Evolutionary conservation across 345 rosid species (phyloP), one percentile per base, ranked within the genome.

Genomic region (Punica granatum): DNA sequence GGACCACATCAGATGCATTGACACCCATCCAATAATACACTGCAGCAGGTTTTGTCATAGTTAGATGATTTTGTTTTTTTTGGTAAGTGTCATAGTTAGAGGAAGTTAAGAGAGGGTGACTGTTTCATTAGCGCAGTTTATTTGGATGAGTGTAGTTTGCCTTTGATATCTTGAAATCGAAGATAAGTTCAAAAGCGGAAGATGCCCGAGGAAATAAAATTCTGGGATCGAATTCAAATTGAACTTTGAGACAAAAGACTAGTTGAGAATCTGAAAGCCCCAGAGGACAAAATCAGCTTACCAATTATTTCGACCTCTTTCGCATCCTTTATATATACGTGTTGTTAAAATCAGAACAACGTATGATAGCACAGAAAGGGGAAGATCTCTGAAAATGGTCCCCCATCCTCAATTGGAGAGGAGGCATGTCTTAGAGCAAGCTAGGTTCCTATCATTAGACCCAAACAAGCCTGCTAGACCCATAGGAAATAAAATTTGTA

Each of bases 201-300:
- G 1, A 54, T n/a, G 41, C 11, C 11, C 11, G 31, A 2, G 31
- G 58, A 51, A 23, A 4, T 8, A 30, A 51, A 9, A 51, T 2
- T 6, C 10, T 51, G 58, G 30, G 11, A 12, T 53, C 18, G 25
- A 56, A 56, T 56, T 56, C 61, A 56, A 56, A 26, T 26, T 56
- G 61, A 26, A 56, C 5, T 56, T 56, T 16, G 34, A 26, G 61
- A 56, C 61, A 56, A 30, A 30, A 1, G 61, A 18, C 59, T 53
- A 53, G 10, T 6, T 25, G 59, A 2, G 34, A 30, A 56, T 56
- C 61, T 10, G 33, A 6, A 26, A 14, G 32, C 6, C 34, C 34
- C 61, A 56, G 34, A 26, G 61, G 61, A 56, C 61, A 56, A 56
- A 56, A 28, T 56, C 18, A 13, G 61, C 61, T 56, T 56, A 1